A percentile compares a stretch with the other conserved stretches of the same genome.
Conservation (phyloP, 2,329 filamentous ascomycete genomes). For the Coniochaeta sp. region DNA sequence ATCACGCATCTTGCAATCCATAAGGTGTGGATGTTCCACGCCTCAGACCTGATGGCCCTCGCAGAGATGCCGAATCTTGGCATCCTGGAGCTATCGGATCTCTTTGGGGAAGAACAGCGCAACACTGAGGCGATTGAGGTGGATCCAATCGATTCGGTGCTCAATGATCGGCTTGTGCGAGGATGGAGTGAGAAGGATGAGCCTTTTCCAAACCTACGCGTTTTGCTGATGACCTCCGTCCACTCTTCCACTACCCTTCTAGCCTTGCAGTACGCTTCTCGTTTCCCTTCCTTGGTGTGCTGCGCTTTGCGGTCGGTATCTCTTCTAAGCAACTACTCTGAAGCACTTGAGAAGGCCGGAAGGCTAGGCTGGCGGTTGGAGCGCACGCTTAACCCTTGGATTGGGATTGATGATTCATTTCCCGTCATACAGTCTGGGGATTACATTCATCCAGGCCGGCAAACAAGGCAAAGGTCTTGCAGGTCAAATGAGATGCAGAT, state of each 20-base stretch:
- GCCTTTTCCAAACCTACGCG: conserved; percentile 37
- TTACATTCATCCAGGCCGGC: too few relatives aligned
- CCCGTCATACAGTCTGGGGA: too few relatives aligned
- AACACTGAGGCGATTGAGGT: not conserved
- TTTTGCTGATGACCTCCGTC: conserved; percentile 34
- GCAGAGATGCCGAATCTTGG: conserved; percentile 5
- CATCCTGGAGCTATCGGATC: conserved; percentile 6
- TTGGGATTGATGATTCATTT: not conserved
- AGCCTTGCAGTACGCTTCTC: conserved; percentile 27
- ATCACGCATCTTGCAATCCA: conserved; percentile 33
- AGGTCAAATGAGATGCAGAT: too few relatives aligned
- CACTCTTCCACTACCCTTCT: conserved; percentile 16
- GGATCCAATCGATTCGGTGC: not conserved
- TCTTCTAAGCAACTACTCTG: not conserved
- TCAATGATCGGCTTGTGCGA: conserved; percentile 37
- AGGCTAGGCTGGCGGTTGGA: not conserved
- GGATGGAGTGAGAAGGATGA: conserved; percentile 33
- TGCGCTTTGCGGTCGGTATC: conserved; percentile 19
- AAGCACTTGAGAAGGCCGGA: not conserved
- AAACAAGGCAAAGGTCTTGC: not conserved
- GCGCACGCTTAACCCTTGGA: not conserved
- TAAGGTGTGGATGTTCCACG: conserved; percentile 22
- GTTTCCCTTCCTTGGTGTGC: conserved; percentile 35
- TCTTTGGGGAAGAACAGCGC: not conserved
- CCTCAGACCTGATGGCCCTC: conserved; percentile 8